phyloP scores from a whole-genome alignment of 2,329 filamentous ascomycete genomes.

The Xylaria sp. region DNA sequence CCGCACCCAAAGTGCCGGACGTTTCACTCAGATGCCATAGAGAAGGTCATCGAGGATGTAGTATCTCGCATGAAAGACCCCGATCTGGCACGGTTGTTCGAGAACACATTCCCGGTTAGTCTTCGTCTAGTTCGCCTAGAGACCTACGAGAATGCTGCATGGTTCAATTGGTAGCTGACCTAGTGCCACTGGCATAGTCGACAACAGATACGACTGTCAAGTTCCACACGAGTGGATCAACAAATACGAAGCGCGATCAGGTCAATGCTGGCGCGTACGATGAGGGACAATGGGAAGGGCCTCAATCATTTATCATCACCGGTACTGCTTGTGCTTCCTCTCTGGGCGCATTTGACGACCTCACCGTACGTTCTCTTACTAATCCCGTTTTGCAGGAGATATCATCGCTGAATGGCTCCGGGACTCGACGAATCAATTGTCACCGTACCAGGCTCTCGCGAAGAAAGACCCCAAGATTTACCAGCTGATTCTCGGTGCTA shows the following conservation, averaged over 20 bases:
- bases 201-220: constrained; percentile 89
- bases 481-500: constrained; percentile 86
- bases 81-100: constrained; percentile 91
- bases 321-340: constrained; percentile 59
- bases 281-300: constrained; percentile 78
- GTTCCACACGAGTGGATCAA: constrained; percentile 81
- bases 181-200: constrained; percentile 58
- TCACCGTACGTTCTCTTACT: not conserved
- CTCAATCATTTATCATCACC: constrained; percentile 93
- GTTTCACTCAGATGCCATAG: constrained; percentile 86
- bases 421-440: constrained; percentile 92
- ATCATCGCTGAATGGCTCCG: constrained; percentile 94
- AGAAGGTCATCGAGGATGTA: constrained; percentile 86
- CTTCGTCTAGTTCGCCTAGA: not conserved
- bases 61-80: constrained; percentile 82
- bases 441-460: constrained; percentile 87
- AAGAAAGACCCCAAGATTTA: constrained; percentile 82
- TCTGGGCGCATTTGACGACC: not conserved
- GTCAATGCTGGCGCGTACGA: constrained; percentile 56
- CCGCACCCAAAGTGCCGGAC: constrained; percentile 85
- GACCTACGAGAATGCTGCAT: constrained; percentile 4
- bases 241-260: constrained; percentile 56
- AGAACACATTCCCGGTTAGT: constrained; percentile 83
- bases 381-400: constrained; percentile 57
- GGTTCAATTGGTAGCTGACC: constrained; percentile 34